A percentile compares a stretch with the other conserved stretches of the same genome.
phyloP scores from a whole-genome alignment of 202 grass and related monocot genomes.

The Zoysia matrella region DNA sequence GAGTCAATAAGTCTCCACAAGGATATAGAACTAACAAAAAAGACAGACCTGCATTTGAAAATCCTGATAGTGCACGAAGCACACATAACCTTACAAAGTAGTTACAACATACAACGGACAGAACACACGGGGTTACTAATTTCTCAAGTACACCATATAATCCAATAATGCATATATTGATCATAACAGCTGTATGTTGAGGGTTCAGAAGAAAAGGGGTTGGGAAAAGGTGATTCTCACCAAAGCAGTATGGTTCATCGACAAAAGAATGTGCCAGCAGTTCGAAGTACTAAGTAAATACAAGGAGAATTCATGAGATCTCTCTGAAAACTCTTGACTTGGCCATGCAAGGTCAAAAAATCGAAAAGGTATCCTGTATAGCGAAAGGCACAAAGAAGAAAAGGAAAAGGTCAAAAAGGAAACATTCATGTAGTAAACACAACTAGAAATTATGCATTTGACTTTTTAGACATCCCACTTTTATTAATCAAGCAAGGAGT shows the following conservation, averaged over 20 bases:
- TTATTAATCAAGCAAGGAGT: conserved; percentile 1
- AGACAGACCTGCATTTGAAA: conserved; percentile 30
- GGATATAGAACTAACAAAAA: conserved; percentile 19
- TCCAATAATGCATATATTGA: conserved; percentile 13
- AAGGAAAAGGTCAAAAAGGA: background rate
- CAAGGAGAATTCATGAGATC: background rate
- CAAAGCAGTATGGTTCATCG: background rate
- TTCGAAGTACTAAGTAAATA: conserved; percentile 6
- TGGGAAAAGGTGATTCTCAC: background rate
- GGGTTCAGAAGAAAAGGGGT: conserved; percentile 2
- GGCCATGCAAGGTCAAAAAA: background rate
- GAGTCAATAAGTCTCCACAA: background rate
- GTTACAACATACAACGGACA: background rate
- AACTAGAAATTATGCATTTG: conserved; percentile 8
- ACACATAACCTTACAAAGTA: background rate
- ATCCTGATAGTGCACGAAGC: background rate
- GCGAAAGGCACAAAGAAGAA: conserved; percentile 2
- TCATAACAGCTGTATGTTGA: background rate
- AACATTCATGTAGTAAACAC: background rate
- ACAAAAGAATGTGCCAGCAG: background rate
- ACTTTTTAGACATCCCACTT: background rate
- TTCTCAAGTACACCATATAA: background rate
- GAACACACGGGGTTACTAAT: conserved; percentile 11
- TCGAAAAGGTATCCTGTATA: background rate
- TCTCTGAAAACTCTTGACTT: conserved; percentile 2